These are phyloP conservation scores for Laetiporus sulphureus DNA, from an alignment of 1,284 basidiomycete species.

Conservation along the genomic window DNA sequence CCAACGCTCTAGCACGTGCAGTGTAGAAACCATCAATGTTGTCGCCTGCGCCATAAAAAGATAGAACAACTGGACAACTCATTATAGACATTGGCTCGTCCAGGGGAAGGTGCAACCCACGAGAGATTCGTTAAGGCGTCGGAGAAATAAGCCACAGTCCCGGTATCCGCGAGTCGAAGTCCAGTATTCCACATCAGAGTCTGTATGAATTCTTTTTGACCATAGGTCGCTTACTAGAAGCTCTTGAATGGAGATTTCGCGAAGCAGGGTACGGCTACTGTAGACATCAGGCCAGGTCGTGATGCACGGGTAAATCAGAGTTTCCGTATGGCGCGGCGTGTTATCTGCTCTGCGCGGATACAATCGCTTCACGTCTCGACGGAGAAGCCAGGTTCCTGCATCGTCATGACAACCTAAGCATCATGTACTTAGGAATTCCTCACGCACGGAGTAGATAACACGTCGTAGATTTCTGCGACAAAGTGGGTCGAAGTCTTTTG, in stretches of 20 bases:
- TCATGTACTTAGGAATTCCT: too few species aligned
- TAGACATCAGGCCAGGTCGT: background rate
- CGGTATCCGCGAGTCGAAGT: constrained; percentile 60
- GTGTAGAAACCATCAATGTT: constrained; percentile 45
- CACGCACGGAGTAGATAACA: too few species aligned
- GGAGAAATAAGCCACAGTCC: constrained; percentile 69
- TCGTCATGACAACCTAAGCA: too few species aligned
- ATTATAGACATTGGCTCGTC: constrained; percentile 33
- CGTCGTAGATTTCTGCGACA: too few species aligned
- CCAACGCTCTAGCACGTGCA: constrained; percentile 74
- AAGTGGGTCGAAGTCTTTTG: too few species aligned
- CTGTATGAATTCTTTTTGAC: constrained; percentile 50
- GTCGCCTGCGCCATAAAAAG: constrained; percentile 18
- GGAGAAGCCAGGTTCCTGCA: too few species aligned
- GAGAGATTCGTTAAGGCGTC: constrained; percentile 67
- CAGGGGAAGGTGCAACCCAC: constrained; percentile 50
- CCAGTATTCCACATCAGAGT: constrained; percentile 67
- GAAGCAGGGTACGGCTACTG: constrained; percentile 30
- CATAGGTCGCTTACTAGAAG: constrained; percentile 21
- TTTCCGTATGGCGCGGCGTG: too few species aligned
- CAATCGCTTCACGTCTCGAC: too few species aligned
- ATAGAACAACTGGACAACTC: too few species aligned
- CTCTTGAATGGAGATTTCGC: constrained; percentile 34
- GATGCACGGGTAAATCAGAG: too few species aligned
- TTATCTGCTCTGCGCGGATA: too few species aligned